Base-by-base conservation (phyloP, 163 green algal species). In the Chlorella variabilis region DNA sequence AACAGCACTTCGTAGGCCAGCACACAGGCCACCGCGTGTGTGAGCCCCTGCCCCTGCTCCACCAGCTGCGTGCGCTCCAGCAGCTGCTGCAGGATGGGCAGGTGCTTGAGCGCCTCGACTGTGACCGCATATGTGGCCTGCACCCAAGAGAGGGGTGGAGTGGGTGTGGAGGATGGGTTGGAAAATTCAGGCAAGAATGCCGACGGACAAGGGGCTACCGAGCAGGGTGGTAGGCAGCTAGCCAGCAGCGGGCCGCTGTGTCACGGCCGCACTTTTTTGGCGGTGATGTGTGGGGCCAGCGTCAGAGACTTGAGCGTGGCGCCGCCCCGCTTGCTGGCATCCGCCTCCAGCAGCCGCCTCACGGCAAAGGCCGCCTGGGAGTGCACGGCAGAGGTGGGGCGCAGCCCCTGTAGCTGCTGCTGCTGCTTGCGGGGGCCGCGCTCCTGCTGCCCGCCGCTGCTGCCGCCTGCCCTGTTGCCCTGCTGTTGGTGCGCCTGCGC, bases 41-140 rank as follows among this genome's bases (percentile, higher is more conserved):
- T 54, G 36, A 95, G 78, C 63, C 89, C 85, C 17, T 78, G 17
- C 9, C 59, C n/a, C 51, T 39, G 15, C 77, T 84, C n/a, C 69
- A 91, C 67, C 42, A 95, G 71, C 33, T 56, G 65, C 11, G 67
- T 80, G 9, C 25, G n/a, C 31, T 75, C 73, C 48, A 94, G 49
- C 51, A 95, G 23, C n/a, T 74, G 39, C 59, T 83, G 70, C 33
- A 96, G 75, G 45, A 94, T 23, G 17, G 78, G 75, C 36, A 91
- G 82, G 49, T 92, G 85, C 78, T 92, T 93, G 25, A 99, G 87
- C 1, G 93, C 94, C 80, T 99, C 88, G 75, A 89, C 94, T 0
- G 92, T 96, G 23, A 99, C 91, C 4, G 94, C 95, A 83, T 96
- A 94, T 0, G 93, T 96, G 20, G 96, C 93, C 54, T 78, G 77